Conservation (phyloP, 441 rosid species). For the Croton laevigatus region DNA sequence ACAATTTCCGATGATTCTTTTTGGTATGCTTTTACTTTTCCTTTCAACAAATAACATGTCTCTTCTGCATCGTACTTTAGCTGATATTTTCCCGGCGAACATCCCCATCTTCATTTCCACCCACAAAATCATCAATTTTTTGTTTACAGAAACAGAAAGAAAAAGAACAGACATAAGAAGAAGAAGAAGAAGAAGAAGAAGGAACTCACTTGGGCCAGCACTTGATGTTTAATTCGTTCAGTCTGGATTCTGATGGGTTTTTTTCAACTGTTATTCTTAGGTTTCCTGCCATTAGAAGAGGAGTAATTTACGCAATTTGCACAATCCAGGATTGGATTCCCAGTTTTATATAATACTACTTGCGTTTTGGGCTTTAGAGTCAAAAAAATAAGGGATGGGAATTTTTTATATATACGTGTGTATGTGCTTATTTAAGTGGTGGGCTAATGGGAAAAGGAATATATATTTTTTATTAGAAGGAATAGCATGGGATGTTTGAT, state of each 20-base stretch:
- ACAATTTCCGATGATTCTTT: conserved; percentile 57
- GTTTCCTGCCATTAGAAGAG: conserved; percentile 35
- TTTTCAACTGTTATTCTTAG: conserved; percentile 58
- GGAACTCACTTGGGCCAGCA: conserved; percentile 89
- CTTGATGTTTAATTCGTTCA: conserved; percentile 71
- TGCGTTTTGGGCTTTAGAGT: neutral
- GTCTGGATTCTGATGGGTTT: conserved; percentile 63
- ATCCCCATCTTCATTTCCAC: conserved; percentile 63
- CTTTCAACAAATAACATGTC: conserved; percentile 78
- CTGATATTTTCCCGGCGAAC: conserved; percentile 84
- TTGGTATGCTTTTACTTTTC: conserved; percentile 72
- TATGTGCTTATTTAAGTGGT: neutral
- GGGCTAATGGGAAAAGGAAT: neutral
- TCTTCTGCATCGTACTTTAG: conserved; percentile 88
- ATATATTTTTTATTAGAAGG: neutral
- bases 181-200: neutral
- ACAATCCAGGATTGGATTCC: neutral
- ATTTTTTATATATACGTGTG: neutral
- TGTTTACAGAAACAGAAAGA: too few relatives aligned
- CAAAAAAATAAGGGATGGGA: neutral
- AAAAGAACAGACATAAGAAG: too few relatives aligned
- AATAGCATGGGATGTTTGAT: neutral
- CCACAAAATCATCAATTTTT: neutral
- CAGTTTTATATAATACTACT: too few relatives aligned
- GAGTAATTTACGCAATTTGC: neutral